Base-by-base conservation (phyloP, 495 filamentous ascomycete species). In the Talaromyces trachyspermus region DNA sequence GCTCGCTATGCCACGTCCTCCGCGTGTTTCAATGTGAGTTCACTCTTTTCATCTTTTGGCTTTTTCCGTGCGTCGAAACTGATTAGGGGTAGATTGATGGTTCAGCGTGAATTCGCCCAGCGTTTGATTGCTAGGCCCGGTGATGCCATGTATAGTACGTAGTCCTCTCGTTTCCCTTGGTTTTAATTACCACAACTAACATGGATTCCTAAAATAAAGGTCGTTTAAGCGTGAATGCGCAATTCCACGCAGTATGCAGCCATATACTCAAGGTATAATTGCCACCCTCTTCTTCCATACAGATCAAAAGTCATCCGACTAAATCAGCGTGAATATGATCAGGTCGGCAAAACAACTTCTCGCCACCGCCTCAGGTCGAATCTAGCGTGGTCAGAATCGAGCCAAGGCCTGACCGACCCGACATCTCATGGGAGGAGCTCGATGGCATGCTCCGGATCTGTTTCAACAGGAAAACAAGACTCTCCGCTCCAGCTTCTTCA, bases 51-150 rank as follows among this genome's bases (percentile, higher is more conserved):
- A 11, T 0, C 29, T 30, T 14, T 15, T 12, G 10, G 27, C 12
- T 30, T 30, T 7, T n/a, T n/a, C n/a, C n/a, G n/a, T n/a, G n/a
- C n/a, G n/a, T n/a, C n/a, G n/a, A 32, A 10, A 2, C 29, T 32
- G 29, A 2, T 10, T 37, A 37, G n/a, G 14, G 0, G 18, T 18
- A 48, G 46, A 27, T 38, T 52, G 20, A 52, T 52, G 49, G 43
- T 52, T 64, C 62, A 65, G 43, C 60, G 60, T 11, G 66, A 68
- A 54, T 70, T 66, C 24, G 63, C 64, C 14, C 49, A 61, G 32
- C 57, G 64, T 3, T 55, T 68, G 25, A 38, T 52, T 17, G 49
- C 49, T 6, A 19, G 43, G 14, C 49, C 49, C 7, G 49, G 49
- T 1, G 49, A 52, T 22, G 18, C 30, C 33, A 32, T 52, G 43